Base-by-base conservation (phyloP, 2,329 filamentous ascomycete species). In the Aspergillus ibericus region DNA sequence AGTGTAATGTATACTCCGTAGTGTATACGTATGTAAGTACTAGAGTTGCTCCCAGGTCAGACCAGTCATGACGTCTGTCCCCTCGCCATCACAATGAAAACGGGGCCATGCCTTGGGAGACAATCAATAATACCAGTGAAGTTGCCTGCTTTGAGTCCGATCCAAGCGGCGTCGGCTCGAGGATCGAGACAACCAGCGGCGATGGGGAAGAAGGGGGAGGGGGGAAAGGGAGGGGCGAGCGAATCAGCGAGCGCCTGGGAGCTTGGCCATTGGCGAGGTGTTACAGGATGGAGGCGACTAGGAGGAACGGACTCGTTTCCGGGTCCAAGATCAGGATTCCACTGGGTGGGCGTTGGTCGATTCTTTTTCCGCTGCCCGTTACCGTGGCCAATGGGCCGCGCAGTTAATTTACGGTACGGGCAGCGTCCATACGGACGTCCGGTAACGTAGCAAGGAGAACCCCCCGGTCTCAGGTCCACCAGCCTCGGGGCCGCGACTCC, bases 401-500 rank as follows among this genome's bases (percentile, higher is more conserved):
- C 40, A 56, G 48, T 44, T 13, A 38, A 25, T 53, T 53, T 42
- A 53, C 36, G 1, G 57, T 58, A 50, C n/a, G 10, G 12, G n/a
- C 12, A 22, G 32, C 18, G 56, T 55, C 32, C 44, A 50, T 56
- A 58, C 53, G n/a, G 32, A 6, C 47, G 52, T 55, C 55, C 47
- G 56, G 51, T 63, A 63, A 59, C 53, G 29, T 63, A 53, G 61
- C 59, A 66, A 63, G 63, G 57, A 64, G 58, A 60, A 10, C 50
- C 36, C 65, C 63, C 60, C 55, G 49, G 35, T 48, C 47, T 54
- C 61, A 56, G 65, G 60, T 67, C 70, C 67, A 71, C 68, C 50
- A 58, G 47, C 52, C 58, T 59, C 56, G 60, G 51, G 62, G 61
- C 59, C 63, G 59, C 66, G 62, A 68, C 69, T 70, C 70, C 68